Conservation (phyloP, 768 basidiomycete genomes). For the Termitomyces titanicus region DNA sequence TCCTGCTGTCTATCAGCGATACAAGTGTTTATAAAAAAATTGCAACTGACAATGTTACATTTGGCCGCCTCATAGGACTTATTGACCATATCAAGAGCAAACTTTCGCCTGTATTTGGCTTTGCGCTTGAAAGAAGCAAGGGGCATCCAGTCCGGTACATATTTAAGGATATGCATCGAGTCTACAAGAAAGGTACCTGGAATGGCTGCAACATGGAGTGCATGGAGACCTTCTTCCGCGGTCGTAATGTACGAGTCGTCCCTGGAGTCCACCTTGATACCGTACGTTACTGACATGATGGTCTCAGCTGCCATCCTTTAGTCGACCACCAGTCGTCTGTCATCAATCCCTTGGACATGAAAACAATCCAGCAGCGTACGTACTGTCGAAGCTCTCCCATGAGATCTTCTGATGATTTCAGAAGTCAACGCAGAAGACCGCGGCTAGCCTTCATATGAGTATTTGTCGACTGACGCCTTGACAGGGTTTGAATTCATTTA, state of each 20-base stretch:
- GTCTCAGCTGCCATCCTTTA: slow-evolving; percentile 20
- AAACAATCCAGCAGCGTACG: neutral
- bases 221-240: slow-evolving; percentile 26
- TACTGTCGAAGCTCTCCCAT: slow-evolving; percentile 12
- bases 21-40: neutral
- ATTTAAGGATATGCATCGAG: slow-evolving; percentile 23
- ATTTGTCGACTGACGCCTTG: slow-evolving; percentile 24
- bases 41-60: slow-evolving; percentile 12
- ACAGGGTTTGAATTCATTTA: neutral
- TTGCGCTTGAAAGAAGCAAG: slow-evolving; percentile 30
- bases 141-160: slow-evolving; percentile 34
- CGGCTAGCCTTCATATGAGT: slow-evolving; percentile 19
- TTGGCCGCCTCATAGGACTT: slow-evolving; percentile 19
- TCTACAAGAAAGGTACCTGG: slow-evolving; percentile 33
- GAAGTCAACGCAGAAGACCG: slow-evolving; percentile 18
- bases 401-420: slow-evolving; percentile 16
- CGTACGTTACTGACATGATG: slow-evolving; percentile 31
- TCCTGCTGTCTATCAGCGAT: neutral
- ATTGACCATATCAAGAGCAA: slow-evolving; percentile 17
- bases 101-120: slow-evolving; percentile 24
- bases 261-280: slow-evolving; percentile 24
- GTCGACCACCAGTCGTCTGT: no score
- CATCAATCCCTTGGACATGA: neutral
- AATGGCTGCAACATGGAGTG: slow-evolving; percentile 22
- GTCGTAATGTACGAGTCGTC: slow-evolving; percentile 32